phyloP scores from a whole-genome alignment of 371 early-diverging fungal genomes.

The Conidiobolus incongruus region DNA sequence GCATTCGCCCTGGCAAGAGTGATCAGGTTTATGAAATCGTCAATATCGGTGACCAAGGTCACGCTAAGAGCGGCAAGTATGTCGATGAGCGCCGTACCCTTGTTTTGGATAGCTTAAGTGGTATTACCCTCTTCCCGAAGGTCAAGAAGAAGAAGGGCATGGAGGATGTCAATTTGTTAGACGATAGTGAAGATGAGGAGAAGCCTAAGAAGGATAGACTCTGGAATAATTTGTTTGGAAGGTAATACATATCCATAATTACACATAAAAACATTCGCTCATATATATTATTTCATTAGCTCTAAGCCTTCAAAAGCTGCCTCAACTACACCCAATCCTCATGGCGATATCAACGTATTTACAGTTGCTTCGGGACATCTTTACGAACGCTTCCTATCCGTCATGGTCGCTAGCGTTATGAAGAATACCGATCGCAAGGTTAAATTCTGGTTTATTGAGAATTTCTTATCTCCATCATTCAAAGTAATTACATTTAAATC shows the following conservation, averaged over 20 bases:
- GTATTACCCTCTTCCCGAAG: slow-evolving; percentile 48
- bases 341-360: slow-evolving; percentile 72
- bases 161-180: slow-evolving; percentile 49
- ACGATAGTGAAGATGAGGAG: too few species aligned
- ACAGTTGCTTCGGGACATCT: slow-evolving; percentile 92
- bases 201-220: slow-evolving; percentile 6
- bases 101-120: slow-evolving; percentile 52
- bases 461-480: slow-evolving; percentile 86
- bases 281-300: not conserved
- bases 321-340: slow-evolving; percentile 7
- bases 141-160: slow-evolving; percentile 58
- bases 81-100: slow-evolving; percentile 15
- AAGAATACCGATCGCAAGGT: slow-evolving; percentile 63
- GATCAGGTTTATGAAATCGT: slow-evolving; percentile 48
- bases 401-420: slow-evolving; percentile 89
- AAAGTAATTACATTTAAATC: slow-evolving; percentile 44
- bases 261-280: not conserved
- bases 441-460: slow-evolving; percentile 94
- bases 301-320: not conserved
- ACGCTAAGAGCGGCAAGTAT: slow-evolving; percentile 16
- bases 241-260: not conserved
- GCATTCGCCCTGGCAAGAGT: slow-evolving; percentile 60
- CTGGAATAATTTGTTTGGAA: not conserved
- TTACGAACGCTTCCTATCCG: slow-evolving; percentile 86
- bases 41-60: slow-evolving; percentile 32